phyloP scores from a whole-genome alignment of 805 yeast genomes.

The Lachancea mirantina region DNA sequence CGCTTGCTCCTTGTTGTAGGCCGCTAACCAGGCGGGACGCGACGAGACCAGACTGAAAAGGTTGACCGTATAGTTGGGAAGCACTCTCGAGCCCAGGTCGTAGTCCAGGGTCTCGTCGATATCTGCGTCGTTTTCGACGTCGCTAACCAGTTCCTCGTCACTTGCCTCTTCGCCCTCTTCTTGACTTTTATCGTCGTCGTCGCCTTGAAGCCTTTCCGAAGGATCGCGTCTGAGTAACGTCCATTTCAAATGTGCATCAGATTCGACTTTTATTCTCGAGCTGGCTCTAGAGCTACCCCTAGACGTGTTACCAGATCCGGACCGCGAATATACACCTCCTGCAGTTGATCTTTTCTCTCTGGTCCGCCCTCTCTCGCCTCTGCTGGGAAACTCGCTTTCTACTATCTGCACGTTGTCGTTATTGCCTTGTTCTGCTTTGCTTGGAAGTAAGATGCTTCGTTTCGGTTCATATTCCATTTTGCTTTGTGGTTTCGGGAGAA shows the following conservation, averaged over 20 bases:
- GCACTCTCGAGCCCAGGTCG: slow-evolving; percentile 28
- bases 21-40: slow-evolving; percentile 27
- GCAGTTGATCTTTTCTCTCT: slow-evolving; percentile 14
- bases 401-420: slow-evolving; percentile 8
- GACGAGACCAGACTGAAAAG: slow-evolving; percentile 25
- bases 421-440: slow-evolving; percentile 6
- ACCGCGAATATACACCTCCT: neutral
- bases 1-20: slow-evolving; percentile 10
- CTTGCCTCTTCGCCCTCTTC: slow-evolving; percentile 32
- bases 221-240: slow-evolving; percentile 70
- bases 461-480: slow-evolving; percentile 8
- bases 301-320: slow-evolving; percentile 8
- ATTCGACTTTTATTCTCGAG: slow-evolving; percentile 25
- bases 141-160: slow-evolving; percentile 36
- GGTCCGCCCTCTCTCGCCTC: slow-evolving; percentile 26
- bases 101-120: slow-evolving; percentile 28
- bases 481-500: neutral
- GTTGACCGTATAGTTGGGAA: slow-evolving; percentile 27
- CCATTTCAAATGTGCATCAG: slow-evolving; percentile 46
- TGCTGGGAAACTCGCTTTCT: slow-evolving; percentile 11
- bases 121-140: slow-evolving; percentile 29
- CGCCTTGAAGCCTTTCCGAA: slow-evolving; percentile 45
- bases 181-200: slow-evolving; percentile 44
- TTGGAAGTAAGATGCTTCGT: slow-evolving; percentile 8
- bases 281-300: slow-evolving; percentile 22